phyloP scores from a whole-genome alignment of 2,329 filamentous ascomycete species.

The Clonostachys byssicola region DNA sequence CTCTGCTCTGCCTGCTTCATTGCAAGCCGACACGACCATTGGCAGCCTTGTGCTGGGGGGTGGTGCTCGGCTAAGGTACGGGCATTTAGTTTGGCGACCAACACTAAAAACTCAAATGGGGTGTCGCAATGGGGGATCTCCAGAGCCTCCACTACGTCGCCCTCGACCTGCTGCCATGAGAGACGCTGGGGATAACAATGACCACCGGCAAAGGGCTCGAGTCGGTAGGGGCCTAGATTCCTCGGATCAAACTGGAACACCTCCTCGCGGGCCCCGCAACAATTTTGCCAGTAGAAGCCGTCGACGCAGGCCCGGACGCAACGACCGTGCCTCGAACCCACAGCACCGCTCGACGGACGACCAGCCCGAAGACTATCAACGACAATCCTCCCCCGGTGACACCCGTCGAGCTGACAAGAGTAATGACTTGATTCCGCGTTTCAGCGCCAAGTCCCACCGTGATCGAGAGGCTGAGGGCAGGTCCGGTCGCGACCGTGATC shows the following conservation, averaged over 20 bases:
- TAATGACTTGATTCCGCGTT: slow-evolving; percentile 32
- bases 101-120: slow-evolving; percentile 12
- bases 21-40: too few relatives aligned
- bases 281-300: slow-evolving; percentile 17
- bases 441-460: slow-evolving; percentile 18
- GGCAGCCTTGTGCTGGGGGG: background rate
- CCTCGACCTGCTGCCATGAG: slow-evolving; percentile 35
- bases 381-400: slow-evolving; percentile 14
- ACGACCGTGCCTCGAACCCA: too few relatives aligned
- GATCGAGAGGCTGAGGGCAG: slow-evolving; percentile 16
- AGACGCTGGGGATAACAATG: slow-evolving; percentile 28
- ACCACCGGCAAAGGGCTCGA: slow-evolving; percentile 28
- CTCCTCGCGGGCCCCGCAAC: slow-evolving; percentile 22
- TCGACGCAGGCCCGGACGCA: slow-evolving; percentile 23
- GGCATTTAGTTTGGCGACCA: background rate
- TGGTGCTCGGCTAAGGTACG: slow-evolving; percentile 4
- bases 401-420: slow-evolving; percentile 13
- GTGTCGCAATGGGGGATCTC: slow-evolving; percentile 2
- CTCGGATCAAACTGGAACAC: slow-evolving; percentile 22
- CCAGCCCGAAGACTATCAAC: slow-evolving; percentile 25
- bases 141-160: slow-evolving; percentile 24
- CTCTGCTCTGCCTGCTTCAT: too few relatives aligned
- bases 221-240: slow-evolving; percentile 24
- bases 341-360: slow-evolving; percentile 22
- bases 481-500: slow-evolving; percentile 21